Base-by-base conservation (phyloP, 2,329 filamentous ascomycete genomes). In the Alternaria gansuensis region DNA sequence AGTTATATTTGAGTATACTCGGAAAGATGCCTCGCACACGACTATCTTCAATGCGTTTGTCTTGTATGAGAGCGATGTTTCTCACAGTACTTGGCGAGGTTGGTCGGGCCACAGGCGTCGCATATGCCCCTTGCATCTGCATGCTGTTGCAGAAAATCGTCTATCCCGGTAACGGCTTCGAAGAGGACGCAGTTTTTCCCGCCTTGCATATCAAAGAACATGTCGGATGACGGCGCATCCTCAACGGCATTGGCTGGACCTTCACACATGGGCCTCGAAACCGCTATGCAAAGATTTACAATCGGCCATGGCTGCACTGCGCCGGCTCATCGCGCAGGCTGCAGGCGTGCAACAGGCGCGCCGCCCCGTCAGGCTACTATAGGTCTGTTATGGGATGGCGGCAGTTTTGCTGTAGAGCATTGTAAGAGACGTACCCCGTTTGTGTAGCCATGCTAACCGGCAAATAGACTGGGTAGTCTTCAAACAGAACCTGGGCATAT, bases 361-460 rank as follows among this genome's bases (percentile, higher is more conserved):
- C 51, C 54, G 39, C 59, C 33, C 51, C 48, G 49, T 45, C 59
- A 62, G 49, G 64, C 66, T 69, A 64, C 65, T 64, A 65, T 60
- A 62, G 68, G 68, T 57, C 51, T 52, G 44, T 50, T 50, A 67
- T 59, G 66, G 54, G 61, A 58, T 46, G 54, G 52, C 40, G 59
- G 39, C 51, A 57, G 58, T 45, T 49, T 63, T 65, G 54, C 59
- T 60, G 64, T 59, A 63, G 58, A 52, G 60, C 58, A 41, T 62
- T 58, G 63, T 66, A 64, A 68, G 67, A 72, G 57, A 54, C 52
- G 51, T 64, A 57, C 63, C 66, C 63, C 68, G 67, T 65, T 64
- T 65, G 75, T 77, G 73, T 73, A 68, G 60, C 75, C 55, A 51
- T 29, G 63, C 69, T 67, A 72, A 70, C 6, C 62, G 62, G 67